phyloP scores from a whole-genome alignment of 2,329 filamentous ascomycete genomes.

The Biscogniauxia sp. region DNA sequence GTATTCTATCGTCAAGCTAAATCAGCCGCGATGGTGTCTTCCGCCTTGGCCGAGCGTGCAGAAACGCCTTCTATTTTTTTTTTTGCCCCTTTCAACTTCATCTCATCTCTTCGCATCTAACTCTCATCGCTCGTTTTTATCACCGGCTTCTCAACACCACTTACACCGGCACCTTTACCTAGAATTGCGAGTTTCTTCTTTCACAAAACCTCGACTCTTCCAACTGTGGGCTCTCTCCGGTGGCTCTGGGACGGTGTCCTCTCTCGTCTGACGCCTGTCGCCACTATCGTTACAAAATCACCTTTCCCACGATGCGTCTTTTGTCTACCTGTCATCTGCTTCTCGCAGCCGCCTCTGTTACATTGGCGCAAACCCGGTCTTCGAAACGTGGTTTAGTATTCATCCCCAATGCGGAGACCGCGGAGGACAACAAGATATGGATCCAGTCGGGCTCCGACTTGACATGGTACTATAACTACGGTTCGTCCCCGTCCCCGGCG shows the following conservation, averaged over 20 bases:
- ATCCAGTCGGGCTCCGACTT: constrained; percentile 53
- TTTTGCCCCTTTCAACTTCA: neutral
- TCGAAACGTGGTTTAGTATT: constrained; percentile 72
- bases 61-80: neutral
- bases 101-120: neutral
- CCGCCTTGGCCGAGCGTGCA: neutral
- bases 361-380: constrained; percentile 25
- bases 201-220: neutral
- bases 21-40: neutral
- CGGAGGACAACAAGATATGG: constrained; percentile 67
- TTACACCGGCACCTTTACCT: neutral
- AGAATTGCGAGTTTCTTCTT: neutral
- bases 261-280: neutral
- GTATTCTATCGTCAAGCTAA: neutral
- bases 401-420: constrained; percentile 53
- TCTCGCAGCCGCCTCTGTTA: constrained; percentile 8
- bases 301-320: constrained; percentile 14
- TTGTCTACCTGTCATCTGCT: constrained; percentile 9
- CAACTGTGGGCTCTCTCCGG: neutral
- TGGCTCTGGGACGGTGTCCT: neutral
- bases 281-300: neutral
- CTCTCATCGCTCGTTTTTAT: neutral
- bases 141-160: neutral
- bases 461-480: constrained; percentile 87
- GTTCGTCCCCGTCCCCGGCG: constrained; percentile 50